Evolutionary conservation across 2,329 filamentous ascomycete species (phyloP).

Genomic region (Fusarium fujikuroi): DNA sequence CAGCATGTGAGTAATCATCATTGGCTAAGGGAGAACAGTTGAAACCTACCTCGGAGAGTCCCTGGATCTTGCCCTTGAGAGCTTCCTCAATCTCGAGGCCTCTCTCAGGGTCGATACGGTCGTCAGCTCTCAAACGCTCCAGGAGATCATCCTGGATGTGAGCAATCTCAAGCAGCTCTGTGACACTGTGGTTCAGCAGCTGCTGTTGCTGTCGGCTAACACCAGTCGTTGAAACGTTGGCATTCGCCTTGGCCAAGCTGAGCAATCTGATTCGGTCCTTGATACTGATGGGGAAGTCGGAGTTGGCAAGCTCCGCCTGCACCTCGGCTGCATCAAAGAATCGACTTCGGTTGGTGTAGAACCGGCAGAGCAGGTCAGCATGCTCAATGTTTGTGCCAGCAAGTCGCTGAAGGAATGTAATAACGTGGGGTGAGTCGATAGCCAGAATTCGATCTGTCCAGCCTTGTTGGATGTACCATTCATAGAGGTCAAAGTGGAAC

Average conservation of each 20-base stretch:
- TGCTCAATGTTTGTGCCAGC: conserved; percentile 78
- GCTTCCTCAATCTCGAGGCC: conserved; percentile 71
- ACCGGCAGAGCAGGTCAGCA: conserved; percentile 91
- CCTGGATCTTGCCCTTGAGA: conserved; percentile 81
- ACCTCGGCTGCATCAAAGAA: conserved; percentile 91
- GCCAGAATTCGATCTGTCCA: conserved; percentile 88
- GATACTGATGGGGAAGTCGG: conserved; percentile 81
- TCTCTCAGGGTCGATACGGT: conserved; percentile 72
- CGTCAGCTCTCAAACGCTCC: conserved; percentile 78
- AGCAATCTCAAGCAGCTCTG: conserved; percentile 88
- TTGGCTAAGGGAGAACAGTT: too few species aligned
- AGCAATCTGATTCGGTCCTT: conserved; percentile 90
- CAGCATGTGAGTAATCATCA: conserved; percentile 31
- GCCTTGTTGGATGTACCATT: conserved; percentile 91
- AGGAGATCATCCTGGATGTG: conserved; percentile 95
- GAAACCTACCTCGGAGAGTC: conserved; percentile 76
- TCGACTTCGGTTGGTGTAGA: conserved; percentile 84
- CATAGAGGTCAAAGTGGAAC: conserved; percentile 96
- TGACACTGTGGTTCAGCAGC: conserved; percentile 83
- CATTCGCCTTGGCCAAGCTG: conserved; percentile 90
- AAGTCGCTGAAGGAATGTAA: conserved; percentile 84
- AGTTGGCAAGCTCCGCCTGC: conserved; percentile 84
- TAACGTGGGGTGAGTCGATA: conserved; percentile 85
- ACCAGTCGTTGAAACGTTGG: conserved; percentile 82
- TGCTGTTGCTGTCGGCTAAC: conserved; percentile 85